Percentiles rank a stretch among this genome's conserved stretches.
Evolutionary conservation across 2,329 filamentous ascomycete genomes (phyloP).

Genomic region (Mariannaea elegans): DNA sequence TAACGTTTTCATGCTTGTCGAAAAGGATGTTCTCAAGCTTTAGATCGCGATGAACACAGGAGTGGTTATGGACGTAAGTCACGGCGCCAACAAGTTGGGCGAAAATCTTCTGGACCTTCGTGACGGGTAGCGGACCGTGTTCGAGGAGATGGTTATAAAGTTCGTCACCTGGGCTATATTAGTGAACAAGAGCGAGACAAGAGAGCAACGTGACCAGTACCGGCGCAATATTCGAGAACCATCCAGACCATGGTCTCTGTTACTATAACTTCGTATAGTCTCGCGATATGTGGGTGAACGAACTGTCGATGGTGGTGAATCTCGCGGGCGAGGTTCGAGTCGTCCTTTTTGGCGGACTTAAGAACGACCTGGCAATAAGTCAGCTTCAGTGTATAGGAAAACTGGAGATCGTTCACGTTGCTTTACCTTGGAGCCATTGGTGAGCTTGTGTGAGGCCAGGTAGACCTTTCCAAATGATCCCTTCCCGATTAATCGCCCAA

Average conservation of each 20-base stretch:
- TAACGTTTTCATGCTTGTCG: slow-evolving; percentile 97
- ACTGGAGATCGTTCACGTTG: not conserved
- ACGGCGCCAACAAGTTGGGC: slow-evolving; percentile 95
- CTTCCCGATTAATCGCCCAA: slow-evolving; percentile 93
- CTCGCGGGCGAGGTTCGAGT: slow-evolving; percentile 93
- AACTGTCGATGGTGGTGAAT: slow-evolving; percentile 99
- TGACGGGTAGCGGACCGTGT: slow-evolving; percentile 82
- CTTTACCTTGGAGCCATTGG: slow-evolving; percentile 93
- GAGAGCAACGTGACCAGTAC: slow-evolving; percentile 54
- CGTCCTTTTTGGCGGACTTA: slow-evolving; percentile 96
- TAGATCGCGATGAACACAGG: slow-evolving; percentile 94
- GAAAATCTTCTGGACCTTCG: slow-evolving; percentile 95
- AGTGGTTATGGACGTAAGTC: slow-evolving; percentile 92
- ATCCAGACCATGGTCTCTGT: slow-evolving; percentile 96
- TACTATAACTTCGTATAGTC: slow-evolving; percentile 97
- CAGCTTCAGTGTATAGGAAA: slow-evolving; percentile 8
- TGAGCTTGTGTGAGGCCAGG: slow-evolving; percentile 94
- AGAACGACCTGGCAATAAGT: slow-evolving; percentile 79
- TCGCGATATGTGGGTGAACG: slow-evolving; percentile 94
- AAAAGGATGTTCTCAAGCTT: slow-evolving; percentile 92
- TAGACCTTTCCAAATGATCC: slow-evolving; percentile 99
- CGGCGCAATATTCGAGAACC: slow-evolving; percentile 94
- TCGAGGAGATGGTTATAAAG: slow-evolving; percentile 94
- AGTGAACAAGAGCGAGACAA: slow-evolving; percentile 24
- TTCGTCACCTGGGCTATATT: slow-evolving; percentile 77